Percentiles rank a stretch among this genome's conserved stretches.
Conservation (phyloP, 306 rosid genomes). For the Acacia crassicarpa region DNA sequence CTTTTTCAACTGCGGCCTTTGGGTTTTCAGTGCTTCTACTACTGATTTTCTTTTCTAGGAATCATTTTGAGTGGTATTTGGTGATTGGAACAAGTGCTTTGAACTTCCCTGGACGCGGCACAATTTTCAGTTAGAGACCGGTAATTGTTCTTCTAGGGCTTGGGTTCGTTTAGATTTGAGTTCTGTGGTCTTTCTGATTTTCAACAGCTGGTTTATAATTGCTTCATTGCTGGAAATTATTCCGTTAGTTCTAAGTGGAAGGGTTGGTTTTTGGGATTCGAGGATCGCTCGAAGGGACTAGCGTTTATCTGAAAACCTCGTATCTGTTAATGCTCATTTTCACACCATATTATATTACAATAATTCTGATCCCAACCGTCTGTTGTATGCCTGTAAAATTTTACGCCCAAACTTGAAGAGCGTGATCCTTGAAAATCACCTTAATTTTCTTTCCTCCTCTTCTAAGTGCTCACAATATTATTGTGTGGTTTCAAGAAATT, state of each 20-base stretch:
- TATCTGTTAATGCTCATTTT: neutral
- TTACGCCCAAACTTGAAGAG: neutral
- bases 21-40: neutral
- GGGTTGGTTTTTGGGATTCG: neutral
- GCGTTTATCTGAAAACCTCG: neutral
- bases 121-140: neutral
- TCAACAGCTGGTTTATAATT: neutral
- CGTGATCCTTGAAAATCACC: neutral
- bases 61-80: neutral
- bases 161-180: conserved; percentile 8
- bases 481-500: neutral
- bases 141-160: conserved; percentile 20
- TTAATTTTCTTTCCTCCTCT: neutral
- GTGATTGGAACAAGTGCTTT: neutral
- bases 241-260: neutral
- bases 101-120: neutral
- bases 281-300: neutral
- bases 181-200: conserved; percentile 9
- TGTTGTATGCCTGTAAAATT: neutral
- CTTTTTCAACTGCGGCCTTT: neutral
- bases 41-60: neutral
- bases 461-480: neutral
- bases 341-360: neutral
- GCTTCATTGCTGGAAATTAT: neutral
- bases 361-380: neutral